A percentile compares a stretch with the other conserved stretches of the same genome.
Conservation (phyloP, 169 alveolate genomes). For the Cryptosporidium ubiquitum region DNA sequence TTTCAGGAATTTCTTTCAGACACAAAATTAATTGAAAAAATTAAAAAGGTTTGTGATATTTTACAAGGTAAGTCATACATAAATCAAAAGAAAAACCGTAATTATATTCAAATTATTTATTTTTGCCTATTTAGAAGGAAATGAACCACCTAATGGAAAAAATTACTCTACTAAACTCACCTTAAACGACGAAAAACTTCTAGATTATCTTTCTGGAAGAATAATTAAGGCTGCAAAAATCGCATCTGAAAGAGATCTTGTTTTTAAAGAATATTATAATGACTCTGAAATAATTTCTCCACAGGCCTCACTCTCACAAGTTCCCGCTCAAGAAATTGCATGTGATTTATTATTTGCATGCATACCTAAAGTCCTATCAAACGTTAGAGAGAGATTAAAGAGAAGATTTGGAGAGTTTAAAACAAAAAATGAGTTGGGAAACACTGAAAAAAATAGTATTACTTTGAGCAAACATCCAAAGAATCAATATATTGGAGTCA, state of each 20-base stretch:
- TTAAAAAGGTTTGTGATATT: constrained; percentile 53
- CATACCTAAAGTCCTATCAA: constrained; percentile 23
- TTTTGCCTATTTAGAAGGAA: not conserved
- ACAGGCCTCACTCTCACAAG: not conserved
- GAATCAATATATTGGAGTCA: constrained; percentile 9
- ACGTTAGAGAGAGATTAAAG: constrained; percentile 12
- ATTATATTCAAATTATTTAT: no score
- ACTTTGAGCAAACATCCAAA: not conserved
- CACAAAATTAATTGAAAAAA: constrained; percentile 14
- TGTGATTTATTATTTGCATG: constrained; percentile 37
- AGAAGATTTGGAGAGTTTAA: constrained; percentile 50
- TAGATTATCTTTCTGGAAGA: constrained; percentile 40
- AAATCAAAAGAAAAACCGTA: no score
- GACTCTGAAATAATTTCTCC: not conserved
- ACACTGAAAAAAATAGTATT: not conserved
- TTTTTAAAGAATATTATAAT: not conserved
- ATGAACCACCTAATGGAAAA: not conserved
- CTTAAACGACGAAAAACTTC: constrained; percentile 45
- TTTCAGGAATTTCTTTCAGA: not conserved
- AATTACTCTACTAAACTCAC: not conserved
- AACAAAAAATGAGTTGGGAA: not conserved
- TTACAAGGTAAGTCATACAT: constrained; percentile 17
- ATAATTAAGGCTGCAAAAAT: constrained; percentile 22
- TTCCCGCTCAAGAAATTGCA: constrained; percentile 59
- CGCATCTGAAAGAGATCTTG: constrained; percentile 4